Evolutionary conservation across 129 eudicot genomes (phyloP), one percentile per base, ranked within the genome.

Genomic region (Ambrosia trifida): DNA sequence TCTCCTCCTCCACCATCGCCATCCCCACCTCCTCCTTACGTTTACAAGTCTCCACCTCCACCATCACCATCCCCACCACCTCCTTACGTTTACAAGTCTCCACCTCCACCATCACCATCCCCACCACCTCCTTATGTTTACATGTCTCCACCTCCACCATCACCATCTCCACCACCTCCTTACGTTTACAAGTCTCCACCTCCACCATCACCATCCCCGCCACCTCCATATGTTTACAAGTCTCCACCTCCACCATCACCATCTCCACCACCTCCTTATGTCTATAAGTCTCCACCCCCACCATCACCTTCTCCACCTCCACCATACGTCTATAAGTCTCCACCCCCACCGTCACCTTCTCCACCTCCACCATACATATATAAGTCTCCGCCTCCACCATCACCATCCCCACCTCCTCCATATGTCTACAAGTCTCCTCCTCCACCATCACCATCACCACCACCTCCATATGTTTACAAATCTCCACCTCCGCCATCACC

Each of bases 281-380:
- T 72, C 0, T 72, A 72, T 3, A 56, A 57, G 17, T 75, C 74
- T 3, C 78, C 81, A 0, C 85, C 78, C 0, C 82, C 74, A 3
- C 78, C 73, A 9, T 69, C 70, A 4, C 73, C 69, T 7, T 78
- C 82, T 0, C 82, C 72, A 2, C 81, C 81, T 5, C 81, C 82
- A 6, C 82, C 82, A 0, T 63, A 69, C 3, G 12, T 59, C 0
- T 72, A 72, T 4, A 59, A 43, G 7, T 72, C 76, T 7, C 79
- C 76, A 0, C 79, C 76, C 0, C 68, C 76, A 2, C 76, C 58
- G 0, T 70, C 75, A 1, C 75, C 66, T 6, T 54, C 75, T 0
- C 75, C 75, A 0, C 75, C 75, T 3, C 75, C 75, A 7, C 75
- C 75, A 0, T 70, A 70, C 0, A 5, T 70, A 0, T 70, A 70